Conservation (phyloP, 192 early-diverging fungal species). For the Mortierella claussenii region DNA sequence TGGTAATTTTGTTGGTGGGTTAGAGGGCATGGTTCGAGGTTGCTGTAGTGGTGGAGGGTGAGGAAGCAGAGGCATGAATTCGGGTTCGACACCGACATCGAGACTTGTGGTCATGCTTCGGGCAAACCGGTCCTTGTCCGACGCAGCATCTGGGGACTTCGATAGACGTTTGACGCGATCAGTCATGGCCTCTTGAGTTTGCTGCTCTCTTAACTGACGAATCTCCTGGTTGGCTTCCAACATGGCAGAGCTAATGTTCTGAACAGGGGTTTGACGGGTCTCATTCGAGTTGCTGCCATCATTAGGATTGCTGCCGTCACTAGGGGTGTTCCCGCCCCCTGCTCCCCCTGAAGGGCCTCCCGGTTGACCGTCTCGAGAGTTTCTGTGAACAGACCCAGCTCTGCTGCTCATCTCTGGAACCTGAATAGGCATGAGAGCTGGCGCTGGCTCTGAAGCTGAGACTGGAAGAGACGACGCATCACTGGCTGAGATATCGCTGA, state of each 20-base stretch:
- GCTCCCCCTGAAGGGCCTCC: background rate
- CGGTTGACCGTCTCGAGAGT: constrained; percentile 26
- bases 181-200: constrained; percentile 41
- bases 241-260: constrained; percentile 45
- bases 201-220: constrained; percentile 43
- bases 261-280: constrained; percentile 18
- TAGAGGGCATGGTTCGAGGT: too few species aligned
- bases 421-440: background rate
- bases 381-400: background rate
- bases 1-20: too few species aligned
- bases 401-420: constrained; percentile 10
- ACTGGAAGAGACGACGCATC: too few species aligned
- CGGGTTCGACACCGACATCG: background rate
- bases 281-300: background rate
- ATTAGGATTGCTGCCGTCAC: background rate
- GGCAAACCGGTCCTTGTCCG: constrained; percentile 45
- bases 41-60: too few species aligned
- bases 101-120: background rate
- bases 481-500: too few species aligned
- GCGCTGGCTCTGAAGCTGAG: background rate
- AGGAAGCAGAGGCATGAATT: background rate
- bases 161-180: constrained; percentile 47
- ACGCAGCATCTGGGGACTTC: constrained; percentile 16
- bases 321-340: background rate
- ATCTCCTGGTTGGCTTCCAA: constrained; percentile 47